phyloP scores from a whole-genome alignment of 148 eudicot species.

The Vaccinium myrtillus region DNA sequence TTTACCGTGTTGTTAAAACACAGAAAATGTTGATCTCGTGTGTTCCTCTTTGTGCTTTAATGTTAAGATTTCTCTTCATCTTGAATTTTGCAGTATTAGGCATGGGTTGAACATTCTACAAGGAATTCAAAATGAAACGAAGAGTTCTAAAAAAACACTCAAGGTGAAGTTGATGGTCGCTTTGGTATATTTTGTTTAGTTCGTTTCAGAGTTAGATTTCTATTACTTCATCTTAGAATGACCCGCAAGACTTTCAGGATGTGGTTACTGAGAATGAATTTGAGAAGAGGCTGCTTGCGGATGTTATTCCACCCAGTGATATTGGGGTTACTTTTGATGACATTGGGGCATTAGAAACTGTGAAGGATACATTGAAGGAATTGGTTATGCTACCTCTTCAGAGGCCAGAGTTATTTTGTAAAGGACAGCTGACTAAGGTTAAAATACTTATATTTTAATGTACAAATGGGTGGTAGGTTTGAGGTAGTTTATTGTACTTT shows the following conservation, averaged over 20 bases:
- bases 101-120: constrained; percentile 71
- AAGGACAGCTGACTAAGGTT: constrained; percentile 95
- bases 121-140: constrained; percentile 72
- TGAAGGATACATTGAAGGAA: constrained; percentile 81
- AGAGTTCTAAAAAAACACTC: constrained; percentile 77
- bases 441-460: neutral
- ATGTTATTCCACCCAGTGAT: constrained; percentile 88
- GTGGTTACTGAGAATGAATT: constrained; percentile 94
- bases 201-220: neutral
- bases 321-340: constrained; percentile 89
- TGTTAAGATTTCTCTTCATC: neutral
- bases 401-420: constrained; percentile 82
- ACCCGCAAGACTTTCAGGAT: constrained; percentile 50
- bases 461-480: constrained; percentile 9
- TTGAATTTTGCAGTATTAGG: constrained; percentile 53
- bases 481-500: neutral
- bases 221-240: neutral
- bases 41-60: neutral
- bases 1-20: neutral
- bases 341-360: constrained; percentile 86
- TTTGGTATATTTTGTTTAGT: neutral
- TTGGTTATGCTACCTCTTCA: constrained; percentile 92
- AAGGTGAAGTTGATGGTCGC: constrained; percentile 47
- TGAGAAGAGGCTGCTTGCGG: constrained; percentile 80
- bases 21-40: neutral